These are phyloP conservation scores for Synchytrium microbalum DNA, from an alignment of 371 early-diverging fungal species.

Conservation along the genomic window DNA sequence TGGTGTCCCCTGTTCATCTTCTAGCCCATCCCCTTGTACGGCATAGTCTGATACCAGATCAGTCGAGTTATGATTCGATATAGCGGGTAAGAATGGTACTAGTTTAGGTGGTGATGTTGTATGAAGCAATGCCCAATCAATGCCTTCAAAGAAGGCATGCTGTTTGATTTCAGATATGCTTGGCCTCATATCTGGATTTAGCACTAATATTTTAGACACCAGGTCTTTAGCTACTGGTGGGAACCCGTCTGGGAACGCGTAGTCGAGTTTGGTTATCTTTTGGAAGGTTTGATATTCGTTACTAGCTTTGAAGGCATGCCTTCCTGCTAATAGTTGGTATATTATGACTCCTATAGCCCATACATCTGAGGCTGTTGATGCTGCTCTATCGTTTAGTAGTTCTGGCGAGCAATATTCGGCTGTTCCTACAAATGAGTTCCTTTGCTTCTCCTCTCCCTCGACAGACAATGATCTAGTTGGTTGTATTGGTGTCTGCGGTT, in stretches of 20 bases:
- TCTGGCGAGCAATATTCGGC: slow-evolving; percentile 97
- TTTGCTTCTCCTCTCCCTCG: slow-evolving; percentile 18
- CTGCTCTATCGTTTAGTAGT: slow-evolving; percentile 77
- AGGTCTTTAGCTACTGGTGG: slow-evolving; percentile 59
- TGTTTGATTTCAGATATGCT: slow-evolving; percentile 13
- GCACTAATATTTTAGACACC: slow-evolving; percentile 59
- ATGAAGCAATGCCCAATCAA: slow-evolving; percentile 22
- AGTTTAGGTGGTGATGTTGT: slow-evolving; percentile 19
- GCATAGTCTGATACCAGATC: slow-evolving; percentile 16
- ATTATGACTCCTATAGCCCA: slow-evolving; percentile 99
- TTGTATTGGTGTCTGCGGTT: background rate
- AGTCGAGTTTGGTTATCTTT: slow-evolving; percentile 81
- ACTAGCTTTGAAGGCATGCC: slow-evolving; percentile 91
- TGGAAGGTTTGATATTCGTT: slow-evolving; percentile 96
- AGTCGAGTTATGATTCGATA: slow-evolving; percentile 13
- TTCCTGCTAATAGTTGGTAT: slow-evolving; percentile 88
- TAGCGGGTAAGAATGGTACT: slow-evolving; percentile 17
- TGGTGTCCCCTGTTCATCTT: slow-evolving; percentile 6
- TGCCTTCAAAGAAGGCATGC: slow-evolving; percentile 25
- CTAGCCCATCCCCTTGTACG: background rate
- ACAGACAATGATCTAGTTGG: slow-evolving; percentile 25
- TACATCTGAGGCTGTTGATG: slow-evolving; percentile 75
- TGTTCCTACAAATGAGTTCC: slow-evolving; percentile 93
- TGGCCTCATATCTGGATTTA: slow-evolving; percentile 63
- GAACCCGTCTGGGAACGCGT: slow-evolving; percentile 67